phyloP scores from a whole-genome alignment of 495 filamentous ascomycete species.

The Tuber magnatum region DNA sequence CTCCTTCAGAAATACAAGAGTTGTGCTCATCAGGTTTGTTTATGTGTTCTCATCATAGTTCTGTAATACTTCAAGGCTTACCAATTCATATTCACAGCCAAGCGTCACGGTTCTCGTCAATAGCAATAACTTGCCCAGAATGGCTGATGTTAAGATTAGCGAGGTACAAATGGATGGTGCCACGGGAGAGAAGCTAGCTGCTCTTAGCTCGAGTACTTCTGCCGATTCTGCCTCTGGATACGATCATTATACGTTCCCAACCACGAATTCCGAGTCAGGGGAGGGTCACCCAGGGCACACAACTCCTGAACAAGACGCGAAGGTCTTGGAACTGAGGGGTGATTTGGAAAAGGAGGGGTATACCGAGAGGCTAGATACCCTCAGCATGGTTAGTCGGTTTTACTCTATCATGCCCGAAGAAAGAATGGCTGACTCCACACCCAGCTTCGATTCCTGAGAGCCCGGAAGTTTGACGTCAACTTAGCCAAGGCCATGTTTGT shows the following conservation, averaged over 20 bases:
- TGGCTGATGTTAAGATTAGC: not conserved
- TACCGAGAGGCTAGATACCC: slow-evolving; percentile 78
- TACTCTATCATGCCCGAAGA: not conserved
- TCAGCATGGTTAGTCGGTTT: slow-evolving; percentile 61
- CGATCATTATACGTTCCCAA: slow-evolving; percentile 92
- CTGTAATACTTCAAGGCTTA: not conserved
- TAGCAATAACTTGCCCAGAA: not conserved
- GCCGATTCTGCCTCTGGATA: slow-evolving; percentile 59
- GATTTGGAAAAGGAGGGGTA: slow-evolving; percentile 77
- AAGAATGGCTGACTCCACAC: slow-evolving; percentile 3
- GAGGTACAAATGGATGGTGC: not conserved
- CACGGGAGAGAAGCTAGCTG: not conserved
- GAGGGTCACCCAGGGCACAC: slow-evolving; percentile 84
- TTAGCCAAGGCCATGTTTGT: slow-evolving; percentile 77
- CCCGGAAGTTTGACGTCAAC: slow-evolving; percentile 87
- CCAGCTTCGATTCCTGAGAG: slow-evolving; percentile 81
- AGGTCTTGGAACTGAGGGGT: slow-evolving; percentile 74
- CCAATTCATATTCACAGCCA: not conserved
- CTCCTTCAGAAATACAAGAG: not conserved
- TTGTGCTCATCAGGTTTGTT: not conserved
- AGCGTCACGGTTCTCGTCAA: not conserved
- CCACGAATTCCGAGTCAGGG: slow-evolving; percentile 58
- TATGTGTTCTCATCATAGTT: not conserved
- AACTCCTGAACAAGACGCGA: slow-evolving; percentile 79
- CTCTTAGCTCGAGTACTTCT: not conserved